Conservation (phyloP, 345 rosid species). For the Eucalyptus erythrocorys region DNA sequence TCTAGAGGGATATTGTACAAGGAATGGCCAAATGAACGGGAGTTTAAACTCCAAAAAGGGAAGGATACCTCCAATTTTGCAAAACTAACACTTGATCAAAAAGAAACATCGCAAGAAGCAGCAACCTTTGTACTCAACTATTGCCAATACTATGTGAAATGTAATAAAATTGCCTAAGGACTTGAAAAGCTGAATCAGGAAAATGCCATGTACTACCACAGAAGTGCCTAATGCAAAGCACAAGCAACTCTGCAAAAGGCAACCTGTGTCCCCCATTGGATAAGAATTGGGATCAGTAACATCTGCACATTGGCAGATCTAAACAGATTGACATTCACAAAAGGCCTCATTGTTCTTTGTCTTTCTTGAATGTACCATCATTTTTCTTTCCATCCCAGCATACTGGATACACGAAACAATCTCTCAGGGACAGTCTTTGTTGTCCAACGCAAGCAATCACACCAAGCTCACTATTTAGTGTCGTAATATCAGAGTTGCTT, state of each 20-base stretch:
- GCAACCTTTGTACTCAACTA: neutral
- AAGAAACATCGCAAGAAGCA: neutral
- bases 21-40: neutral
- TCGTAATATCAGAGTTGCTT: neutral
- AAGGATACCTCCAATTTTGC: neutral
- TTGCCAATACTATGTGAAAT: neutral
- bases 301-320: neutral
- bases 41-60: neutral
- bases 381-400: neutral
- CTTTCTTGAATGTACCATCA: neutral
- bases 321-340: neutral
- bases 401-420: neutral
- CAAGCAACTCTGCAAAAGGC: neutral
- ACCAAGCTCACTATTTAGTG: neutral
- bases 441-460: neutral
- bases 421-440: neutral
- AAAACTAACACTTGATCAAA: neutral
- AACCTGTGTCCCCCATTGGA: neutral
- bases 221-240: neutral
- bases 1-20: neutral
- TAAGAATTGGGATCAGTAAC: neutral
- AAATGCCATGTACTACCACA: neutral
- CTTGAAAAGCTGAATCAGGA: neutral
- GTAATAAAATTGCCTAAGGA: neutral
- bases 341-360: neutral